phyloP scores from a whole-genome alignment of 1,139 yeast genomes.

The Blastobotrys buckinghamii region DNA sequence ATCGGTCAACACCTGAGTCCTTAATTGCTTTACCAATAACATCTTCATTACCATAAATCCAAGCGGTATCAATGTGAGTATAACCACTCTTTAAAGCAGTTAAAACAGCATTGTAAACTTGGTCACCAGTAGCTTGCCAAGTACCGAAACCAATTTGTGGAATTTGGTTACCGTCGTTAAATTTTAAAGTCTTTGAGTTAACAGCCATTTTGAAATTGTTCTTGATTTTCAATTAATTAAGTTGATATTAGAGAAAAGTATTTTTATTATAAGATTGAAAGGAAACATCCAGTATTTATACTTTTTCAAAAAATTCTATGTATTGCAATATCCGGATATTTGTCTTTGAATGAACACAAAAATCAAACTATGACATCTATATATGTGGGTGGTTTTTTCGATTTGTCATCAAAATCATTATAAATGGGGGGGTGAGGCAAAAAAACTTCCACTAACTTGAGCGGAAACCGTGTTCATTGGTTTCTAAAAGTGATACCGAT shows the following conservation, averaged over 20 bases:
- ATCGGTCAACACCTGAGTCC: conserved; percentile 44
- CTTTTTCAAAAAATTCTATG: too few species aligned
- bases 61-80: conserved; percentile 76
- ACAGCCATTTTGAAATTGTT: conserved; percentile 15
- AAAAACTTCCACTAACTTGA: too few species aligned
- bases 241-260: neutral
- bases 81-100: conserved; percentile 66
- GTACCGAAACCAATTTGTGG: conserved; percentile 77
- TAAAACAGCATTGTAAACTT: conserved; percentile 54
- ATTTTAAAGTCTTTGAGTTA: conserved; percentile 22
- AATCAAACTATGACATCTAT: too few species aligned
- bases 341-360: too few species aligned
- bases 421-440: neutral
- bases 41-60: conserved; percentile 56
- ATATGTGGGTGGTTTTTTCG: too few species aligned
- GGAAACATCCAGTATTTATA: neutral
- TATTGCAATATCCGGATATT: too few species aligned
- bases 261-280: neutral
- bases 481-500: too few species aligned
- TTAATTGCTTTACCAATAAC: conserved; percentile 46
- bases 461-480: too few species aligned
- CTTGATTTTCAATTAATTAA: neutral
- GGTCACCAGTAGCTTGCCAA: conserved; percentile 59
- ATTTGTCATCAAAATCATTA: too few species aligned
- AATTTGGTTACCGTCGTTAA: conserved; percentile 59